These are phyloP conservation scores for Mixia osmundae DNA, from an alignment of 1,284 basidiomycete genomes.

Conservation along the genomic window DNA sequence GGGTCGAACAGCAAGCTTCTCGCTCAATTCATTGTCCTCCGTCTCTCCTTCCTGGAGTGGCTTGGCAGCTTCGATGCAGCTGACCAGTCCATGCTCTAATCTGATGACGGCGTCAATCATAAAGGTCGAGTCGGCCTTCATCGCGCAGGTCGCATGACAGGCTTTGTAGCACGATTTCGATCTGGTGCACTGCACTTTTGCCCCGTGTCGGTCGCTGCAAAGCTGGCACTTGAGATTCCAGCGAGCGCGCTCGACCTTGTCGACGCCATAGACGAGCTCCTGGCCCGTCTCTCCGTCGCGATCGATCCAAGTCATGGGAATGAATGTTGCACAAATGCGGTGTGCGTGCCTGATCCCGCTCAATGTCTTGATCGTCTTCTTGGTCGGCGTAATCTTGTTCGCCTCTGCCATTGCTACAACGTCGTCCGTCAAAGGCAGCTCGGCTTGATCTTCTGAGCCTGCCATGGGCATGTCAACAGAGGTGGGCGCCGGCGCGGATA, in stretches of 20 bases:
- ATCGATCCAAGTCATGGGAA: conserved; percentile 18
- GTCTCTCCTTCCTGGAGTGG: neutral
- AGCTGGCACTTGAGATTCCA: conserved; percentile 79
- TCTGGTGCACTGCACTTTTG: conserved; percentile 31
- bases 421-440: too few relatives aligned
- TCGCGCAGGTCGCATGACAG: conserved; percentile 78
- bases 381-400: too few relatives aligned
- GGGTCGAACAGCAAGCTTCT: neutral
- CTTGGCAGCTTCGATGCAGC: neutral
- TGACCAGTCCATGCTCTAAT: conserved; percentile 25
- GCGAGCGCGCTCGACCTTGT: conserved; percentile 59
- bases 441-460: conserved; percentile 4
- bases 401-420: too few relatives aligned
- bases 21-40: neutral
- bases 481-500: neutral
- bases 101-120: conserved; percentile 39
- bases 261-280: conserved; percentile 47
- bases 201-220: conserved; percentile 57
- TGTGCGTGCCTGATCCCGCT: conserved; percentile 21
- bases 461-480: conserved; percentile 5
- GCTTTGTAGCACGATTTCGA: conserved; percentile 40
- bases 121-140: conserved; percentile 32
- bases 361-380: neutral
- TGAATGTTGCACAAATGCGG: conserved; percentile 4
- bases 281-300: conserved; percentile 19